Percentiles rank a stretch among this genome's conserved stretches.
phyloP scores from a whole-genome alignment of 306 rosid genomes.

The Carpinus fangiana region DNA sequence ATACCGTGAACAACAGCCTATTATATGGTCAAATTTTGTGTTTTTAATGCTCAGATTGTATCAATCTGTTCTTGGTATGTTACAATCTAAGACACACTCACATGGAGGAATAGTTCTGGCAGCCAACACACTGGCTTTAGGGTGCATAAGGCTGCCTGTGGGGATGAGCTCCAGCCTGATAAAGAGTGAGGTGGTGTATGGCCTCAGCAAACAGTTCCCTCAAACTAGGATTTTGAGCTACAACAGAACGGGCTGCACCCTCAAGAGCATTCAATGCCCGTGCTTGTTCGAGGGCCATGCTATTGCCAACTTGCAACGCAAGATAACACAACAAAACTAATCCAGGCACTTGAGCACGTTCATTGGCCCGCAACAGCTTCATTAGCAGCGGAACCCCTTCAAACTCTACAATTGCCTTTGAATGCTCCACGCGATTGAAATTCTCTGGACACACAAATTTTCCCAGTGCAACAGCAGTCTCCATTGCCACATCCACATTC shows the following conservation, averaged over 20 bases:
- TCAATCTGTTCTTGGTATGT: constrained; percentile 14
- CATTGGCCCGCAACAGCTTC: constrained; percentile 48
- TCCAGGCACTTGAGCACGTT: constrained; percentile 48
- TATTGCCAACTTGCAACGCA: constrained; percentile 69
- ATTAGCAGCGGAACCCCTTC: constrained; percentile 65
- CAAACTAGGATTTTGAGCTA: constrained; percentile 61
- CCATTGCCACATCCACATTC: constrained; percentile 61
- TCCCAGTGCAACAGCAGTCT: constrained; percentile 62
- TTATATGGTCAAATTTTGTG: background rate
- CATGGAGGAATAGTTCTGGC: constrained; percentile 31
- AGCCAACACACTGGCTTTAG: constrained; percentile 28
- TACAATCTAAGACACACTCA: constrained; percentile 42
- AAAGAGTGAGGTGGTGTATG: constrained; percentile 75
- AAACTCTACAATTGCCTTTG: constrained; percentile 72
- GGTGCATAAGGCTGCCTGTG: constrained; percentile 53
- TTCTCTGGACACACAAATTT: constrained; percentile 74
- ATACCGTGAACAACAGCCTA: background rate
- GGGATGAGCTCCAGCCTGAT: constrained; percentile 79
- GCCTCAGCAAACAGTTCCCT: constrained; percentile 59
- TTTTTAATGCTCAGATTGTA: background rate
- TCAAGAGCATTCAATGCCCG: constrained; percentile 65
- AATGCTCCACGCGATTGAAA: constrained; percentile 65
- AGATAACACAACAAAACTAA: constrained; percentile 63
- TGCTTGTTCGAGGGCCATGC: constrained; percentile 78
- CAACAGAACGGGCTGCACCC: constrained; percentile 57